Base-by-base conservation (phyloP, 1,284 basidiomycete species). In the Trichosporon inkin region DNA sequence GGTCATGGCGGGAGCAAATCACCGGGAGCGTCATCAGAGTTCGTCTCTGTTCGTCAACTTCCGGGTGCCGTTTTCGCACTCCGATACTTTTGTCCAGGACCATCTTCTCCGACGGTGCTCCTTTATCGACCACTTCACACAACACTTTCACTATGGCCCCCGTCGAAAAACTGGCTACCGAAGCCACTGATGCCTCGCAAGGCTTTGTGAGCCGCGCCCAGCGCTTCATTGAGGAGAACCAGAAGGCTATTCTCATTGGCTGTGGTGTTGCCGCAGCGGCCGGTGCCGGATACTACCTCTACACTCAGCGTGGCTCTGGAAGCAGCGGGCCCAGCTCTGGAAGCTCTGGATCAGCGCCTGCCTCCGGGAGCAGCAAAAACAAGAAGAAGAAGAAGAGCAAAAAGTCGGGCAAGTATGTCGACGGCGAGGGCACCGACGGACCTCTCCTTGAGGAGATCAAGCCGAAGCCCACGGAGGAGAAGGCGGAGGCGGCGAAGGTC, bases 371-470 rank as follows among this genome's bases (percentile, higher is more conserved):
- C 66, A 78, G 78, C 66, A 77, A 77, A 59, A 85, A 84, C 79
- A 89, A 87, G 82, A 85, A 75, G 65, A 76, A 75, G 68, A 71
- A 68, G 59, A 79, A 84, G 73, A 87, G 84, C 73, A 80, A 79
- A 77, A 69, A 79, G 19, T 64, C 63, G 60, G 66, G 68, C 47
- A 76, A 73, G 66, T 67, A 68, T 64, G 58, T 76, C 60, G 68
- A 65, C 58, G 71, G 67, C 20, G 71, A 76, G 41, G 77, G 76
- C 61, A 66, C 79, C 10, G 85, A 88, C 62, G 86, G 86, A 0
- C 89, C 90, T 39, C 79, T 92, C 47, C 77, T 91, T 39, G 88
- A 93, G 82, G 88, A 92, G 74, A 74, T 82, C 37, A 76, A 78
- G 58, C 79, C 80, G 73, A 59, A 63, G 65, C 71, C 70, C 24